Base-by-base conservation (phyloP, 805 yeast genomes). In the Ogataea nitratoaversa region DNA sequence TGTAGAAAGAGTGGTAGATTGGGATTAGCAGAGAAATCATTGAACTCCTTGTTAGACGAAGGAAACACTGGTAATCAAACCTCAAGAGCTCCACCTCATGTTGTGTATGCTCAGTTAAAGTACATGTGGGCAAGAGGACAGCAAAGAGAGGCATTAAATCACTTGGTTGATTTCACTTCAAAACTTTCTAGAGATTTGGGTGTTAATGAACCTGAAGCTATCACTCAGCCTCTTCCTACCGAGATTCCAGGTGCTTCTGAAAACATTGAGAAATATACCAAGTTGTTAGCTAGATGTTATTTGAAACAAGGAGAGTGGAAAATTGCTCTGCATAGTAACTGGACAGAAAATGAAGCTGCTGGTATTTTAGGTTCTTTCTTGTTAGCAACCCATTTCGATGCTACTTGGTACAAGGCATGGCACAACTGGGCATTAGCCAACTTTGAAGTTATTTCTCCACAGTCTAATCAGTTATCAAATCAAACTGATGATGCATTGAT, bases 231-330 rank as follows among this genome's bases (percentile, higher is more conserved):
- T 28, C 63, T 84, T 32, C 95, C 95, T 0, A 77, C 86, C 0
- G 78, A 71, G 42, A 72, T 79, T 4, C 84, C 86, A 1, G 86
- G 84, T 18, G 78, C 80, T 9, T 76, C 84, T 16, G 80, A 80
- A 40, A 90, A 83, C 56, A 84, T 84, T 37, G 85, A 83, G 48
- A 87, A 83, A 44, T 85, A 87, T 55, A 88, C 96, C 11, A 83
- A 77, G 49, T 68, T 95, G 20, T 67, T 93, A 32, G 97, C 99
- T 0, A 74, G 98, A 47, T 93, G 99, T 54, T 93, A 90, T 67
- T 70, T 91, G 62, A 95, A 93, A 56, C 99, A 93, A 65, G 99
- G 99, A 52, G 97, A 93, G 62, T 93, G 99, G 99, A 93, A 89
- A 57, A 85, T 91, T 44, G 82, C 84, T 0, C 64, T 91, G 49